A percentile compares a stretch with the other conserved stretches of the same genome.
These are phyloP conservation scores for Ballota nigra DNA, from an alignment of 257 asterid species.

Conservation along the genomic window DNA sequence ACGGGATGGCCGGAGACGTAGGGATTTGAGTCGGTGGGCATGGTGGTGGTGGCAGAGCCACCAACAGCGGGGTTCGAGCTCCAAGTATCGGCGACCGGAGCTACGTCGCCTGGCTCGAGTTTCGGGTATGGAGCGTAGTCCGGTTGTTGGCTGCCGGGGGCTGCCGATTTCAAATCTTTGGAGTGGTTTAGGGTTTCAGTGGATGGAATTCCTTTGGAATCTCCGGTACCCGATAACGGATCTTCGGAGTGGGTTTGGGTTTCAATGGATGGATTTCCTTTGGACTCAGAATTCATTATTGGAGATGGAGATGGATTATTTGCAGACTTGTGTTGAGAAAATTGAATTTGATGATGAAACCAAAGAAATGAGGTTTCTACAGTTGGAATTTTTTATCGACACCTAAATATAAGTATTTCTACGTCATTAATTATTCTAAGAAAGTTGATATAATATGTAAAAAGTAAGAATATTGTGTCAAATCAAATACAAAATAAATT, in stretches of 20 bases:
- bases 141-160: slow-evolving; percentile 19
- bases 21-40: slow-evolving; percentile 85
- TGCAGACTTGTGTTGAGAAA: slow-evolving; percentile 2
- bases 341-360: neutral
- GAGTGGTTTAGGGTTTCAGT: slow-evolving; percentile 25
- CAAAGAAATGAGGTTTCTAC: neutral
- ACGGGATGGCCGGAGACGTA: slow-evolving; percentile 58
- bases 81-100: slow-evolving; percentile 61
- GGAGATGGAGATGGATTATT: neutral
- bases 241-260: slow-evolving; percentile 24
- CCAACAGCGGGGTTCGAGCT: slow-evolving; percentile 38
- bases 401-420: neutral
- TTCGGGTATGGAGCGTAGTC: slow-evolving; percentile 84
- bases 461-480: too few species aligned
- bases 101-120: slow-evolving; percentile 61
- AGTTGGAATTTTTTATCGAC: neutral
- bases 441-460: too few species aligned
- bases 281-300: slow-evolving; percentile 30
- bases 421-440: too few species aligned
- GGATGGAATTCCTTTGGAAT: slow-evolving; percentile 25
- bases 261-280: slow-evolving; percentile 24
- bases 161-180: slow-evolving; percentile 19
- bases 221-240: slow-evolving; percentile 17
- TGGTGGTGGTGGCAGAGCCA: slow-evolving; percentile 45
- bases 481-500: too few species aligned